Percentiles rank a stretch among this genome's conserved stretches.
These are phyloP conservation scores for Eutrema japonicum DNA, from an alignment of 345 rosid genomes.

Conservation along the genomic window DNA sequence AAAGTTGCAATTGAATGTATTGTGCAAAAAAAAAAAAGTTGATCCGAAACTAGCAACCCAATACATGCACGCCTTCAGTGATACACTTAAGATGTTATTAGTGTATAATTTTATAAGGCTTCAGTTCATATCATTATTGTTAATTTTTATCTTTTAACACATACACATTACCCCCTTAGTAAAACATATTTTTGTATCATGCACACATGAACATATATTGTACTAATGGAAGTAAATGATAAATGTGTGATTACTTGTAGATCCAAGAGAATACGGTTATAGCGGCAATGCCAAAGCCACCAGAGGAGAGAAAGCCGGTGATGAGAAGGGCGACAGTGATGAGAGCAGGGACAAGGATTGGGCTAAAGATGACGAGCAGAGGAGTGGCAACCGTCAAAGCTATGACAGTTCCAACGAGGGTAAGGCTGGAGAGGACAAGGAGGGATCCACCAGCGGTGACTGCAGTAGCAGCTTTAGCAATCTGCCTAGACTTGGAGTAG, in stretches of 20 bases:
- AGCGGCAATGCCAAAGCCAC: constrained; percentile 83
- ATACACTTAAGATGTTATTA: not conserved
- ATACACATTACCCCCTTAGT: not conserved
- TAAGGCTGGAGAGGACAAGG: constrained; percentile 72
- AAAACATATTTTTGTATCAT: not conserved
- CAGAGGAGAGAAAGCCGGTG: constrained; percentile 75
- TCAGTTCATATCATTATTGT: not conserved
- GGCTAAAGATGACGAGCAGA: constrained; percentile 83
- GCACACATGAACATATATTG: not conserved
- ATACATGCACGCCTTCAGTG: not conserved
- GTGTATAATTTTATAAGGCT: too few species aligned
- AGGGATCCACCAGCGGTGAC: constrained; percentile 83
- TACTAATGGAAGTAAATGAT: not conserved
- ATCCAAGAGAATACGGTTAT: constrained; percentile 81
- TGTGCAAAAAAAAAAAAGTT: too few species aligned
- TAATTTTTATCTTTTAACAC: not conserved
- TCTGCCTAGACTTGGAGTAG: constrained; percentile 57
- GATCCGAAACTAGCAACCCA: not conserved
- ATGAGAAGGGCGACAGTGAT: constrained; percentile 53
- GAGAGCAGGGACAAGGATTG: constrained; percentile 80
- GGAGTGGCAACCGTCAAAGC: constrained; percentile 80
- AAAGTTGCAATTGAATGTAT: too few species aligned
- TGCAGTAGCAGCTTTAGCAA: constrained; percentile 81
- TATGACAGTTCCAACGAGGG: constrained; percentile 73
- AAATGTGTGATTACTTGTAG: constrained; percentile 51